Evolutionary conservation across 1,139 yeast genomes (phyloP), one percentile per base, ranked within the genome.

Genomic region (Debaryomyces nepalensis): DNA sequence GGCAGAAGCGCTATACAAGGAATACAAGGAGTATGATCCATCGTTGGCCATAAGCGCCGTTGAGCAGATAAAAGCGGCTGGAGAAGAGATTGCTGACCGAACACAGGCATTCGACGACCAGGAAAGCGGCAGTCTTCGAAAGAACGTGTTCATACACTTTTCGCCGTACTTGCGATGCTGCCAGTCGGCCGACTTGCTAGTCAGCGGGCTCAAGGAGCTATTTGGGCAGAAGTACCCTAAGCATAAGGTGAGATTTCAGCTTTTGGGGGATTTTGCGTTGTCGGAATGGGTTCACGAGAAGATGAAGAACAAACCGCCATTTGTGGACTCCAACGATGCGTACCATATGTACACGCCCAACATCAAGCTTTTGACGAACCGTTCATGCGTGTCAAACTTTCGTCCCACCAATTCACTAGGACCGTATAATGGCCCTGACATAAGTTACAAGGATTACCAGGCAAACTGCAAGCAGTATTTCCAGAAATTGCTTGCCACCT

Each of bases 281-380:
- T 66, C 73, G 38, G 79, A 73, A 51, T 73, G 79, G 79, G 63
- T 73, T 46, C 78, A 73, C 47, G 77, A 72, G 43, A 63, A 66
- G 37, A 73, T 73, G 78, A 58, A 57, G 40, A 62, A 68, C 40
- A 68, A 71, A 47, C 77, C 78, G 4, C 77, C 77, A 3, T 71
- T 69, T 46, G 49, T 57, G 20, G 78, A 73, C 54, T 68, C 76
- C 26, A 70, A 69, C 44, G 77, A 72, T 49, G 78, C 77, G 4
- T 73, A 73, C 53, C 68, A 70, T 46, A 70, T 73, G 77, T 73
- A 72, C 47, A 73, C 75, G 4, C 77, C 77, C 24, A 73, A 73
- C 50, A 53, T 72, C 41, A 71, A 69, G 52, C 48, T 55, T 33
- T 52, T 73, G 49, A 59, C 58, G 37, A 73, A 73, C 49, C 61